Evolutionary conservation across 1,284 basidiomycete species (phyloP).

Genomic region (Polyporus tsugae): DNA sequence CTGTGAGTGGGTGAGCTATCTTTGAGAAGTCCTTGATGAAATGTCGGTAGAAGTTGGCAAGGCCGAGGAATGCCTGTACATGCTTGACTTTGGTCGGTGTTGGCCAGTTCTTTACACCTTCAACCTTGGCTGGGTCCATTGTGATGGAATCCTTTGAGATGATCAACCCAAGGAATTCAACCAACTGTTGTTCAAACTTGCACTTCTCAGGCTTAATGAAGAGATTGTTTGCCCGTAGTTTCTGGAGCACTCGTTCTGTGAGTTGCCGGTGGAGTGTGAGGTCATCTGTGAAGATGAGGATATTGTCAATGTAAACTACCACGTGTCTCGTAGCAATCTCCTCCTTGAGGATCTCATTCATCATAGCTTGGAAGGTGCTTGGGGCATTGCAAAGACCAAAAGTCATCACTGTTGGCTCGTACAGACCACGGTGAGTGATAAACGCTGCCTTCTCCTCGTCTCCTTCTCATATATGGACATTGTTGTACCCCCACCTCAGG

Average conservation of each 20-base stretch:
- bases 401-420: constrained; percentile 42
- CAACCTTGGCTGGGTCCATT: constrained; percentile 22
- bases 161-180: constrained; percentile 31
- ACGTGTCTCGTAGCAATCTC: constrained; percentile 10
- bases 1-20: constrained; percentile 38
- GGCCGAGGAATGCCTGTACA: constrained; percentile 23
- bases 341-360: constrained; percentile 16
- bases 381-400: constrained; percentile 44
- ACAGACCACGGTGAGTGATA: constrained; percentile 31
- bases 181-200: constrained; percentile 38
- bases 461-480: constrained; percentile 17
- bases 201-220: constrained; percentile 48
- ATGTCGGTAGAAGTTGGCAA: constrained; percentile 29
- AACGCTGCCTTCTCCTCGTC: constrained; percentile 30
- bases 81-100: constrained; percentile 28
- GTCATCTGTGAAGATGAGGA: constrained; percentile 16
- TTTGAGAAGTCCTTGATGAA: constrained; percentile 45
- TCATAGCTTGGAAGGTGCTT: constrained; percentile 36
- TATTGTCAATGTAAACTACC: constrained; percentile 19
- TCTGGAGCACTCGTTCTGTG: constrained; percentile 39
- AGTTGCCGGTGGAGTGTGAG: constrained; percentile 25
- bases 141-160: constrained; percentile 2
- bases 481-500: constrained; percentile 21
- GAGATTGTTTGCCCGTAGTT: constrained; percentile 40
- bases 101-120: constrained; percentile 17